phyloP scores from a whole-genome alignment of 192 early-diverging fungal genomes.

The Entomortierella lignicola region DNA sequence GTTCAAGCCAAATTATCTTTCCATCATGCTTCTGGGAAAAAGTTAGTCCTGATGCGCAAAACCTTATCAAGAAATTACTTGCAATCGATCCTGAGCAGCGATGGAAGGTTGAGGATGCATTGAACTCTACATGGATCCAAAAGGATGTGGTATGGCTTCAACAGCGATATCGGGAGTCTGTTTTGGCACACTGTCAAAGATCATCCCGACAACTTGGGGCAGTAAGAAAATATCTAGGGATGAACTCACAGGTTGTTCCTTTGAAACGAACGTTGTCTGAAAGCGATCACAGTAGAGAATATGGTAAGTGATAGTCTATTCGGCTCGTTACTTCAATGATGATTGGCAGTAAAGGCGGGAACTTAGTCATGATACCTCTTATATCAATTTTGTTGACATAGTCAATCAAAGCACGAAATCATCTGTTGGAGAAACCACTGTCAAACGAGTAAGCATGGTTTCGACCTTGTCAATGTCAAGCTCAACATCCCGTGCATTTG shows the following conservation, averaged over 20 bases:
- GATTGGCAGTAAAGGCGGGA: too few relatives aligned
- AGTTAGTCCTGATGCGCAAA: constrained; percentile 55
- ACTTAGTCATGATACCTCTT: too few relatives aligned
- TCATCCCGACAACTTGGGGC: neutral
- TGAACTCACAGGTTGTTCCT: too few relatives aligned
- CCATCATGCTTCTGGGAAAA: constrained; percentile 61
- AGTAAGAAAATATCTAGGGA: neutral
- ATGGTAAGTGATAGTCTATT: too few relatives aligned
- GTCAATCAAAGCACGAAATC: neutral
- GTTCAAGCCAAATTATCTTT: constrained; percentile 54
- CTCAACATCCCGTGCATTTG: neutral
- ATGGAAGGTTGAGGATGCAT: constrained; percentile 62
- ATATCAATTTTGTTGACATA: neutral
- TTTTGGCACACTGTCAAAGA: constrained; percentile 16
- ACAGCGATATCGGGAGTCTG: constrained; percentile 53
- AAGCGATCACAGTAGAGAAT: too few relatives aligned
- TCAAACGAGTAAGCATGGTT: too few relatives aligned
- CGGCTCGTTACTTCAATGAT: too few relatives aligned
- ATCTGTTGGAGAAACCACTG: too few relatives aligned
- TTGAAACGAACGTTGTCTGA: too few relatives aligned
- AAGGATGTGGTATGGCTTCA: constrained; percentile 53
- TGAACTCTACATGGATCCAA: constrained; percentile 68
- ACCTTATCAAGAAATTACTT: constrained; percentile 58
- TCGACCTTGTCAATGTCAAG: neutral
- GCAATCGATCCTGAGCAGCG: constrained; percentile 58